These are phyloP conservation scores for Leccinum subspadiceum DNA, from an alignment of 1,284 basidiomycete genomes.

Conservation along the genomic window DNA sequence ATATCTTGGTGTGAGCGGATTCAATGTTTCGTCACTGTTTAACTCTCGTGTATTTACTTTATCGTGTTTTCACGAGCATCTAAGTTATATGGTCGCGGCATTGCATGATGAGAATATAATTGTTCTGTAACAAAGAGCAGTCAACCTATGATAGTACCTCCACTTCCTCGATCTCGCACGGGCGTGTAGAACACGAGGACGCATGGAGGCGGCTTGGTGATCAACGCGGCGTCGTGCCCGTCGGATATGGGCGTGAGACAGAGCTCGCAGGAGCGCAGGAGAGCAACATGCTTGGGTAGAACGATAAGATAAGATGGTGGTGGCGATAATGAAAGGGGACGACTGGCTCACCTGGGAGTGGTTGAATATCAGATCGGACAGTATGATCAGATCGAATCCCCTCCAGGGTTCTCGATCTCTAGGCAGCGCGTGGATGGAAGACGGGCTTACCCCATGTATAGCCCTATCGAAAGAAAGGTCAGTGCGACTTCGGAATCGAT, in stretches of 20 bases:
- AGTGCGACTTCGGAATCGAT: not conserved
- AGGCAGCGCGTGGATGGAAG: constrained; percentile 46
- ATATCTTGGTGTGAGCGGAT: too few species aligned
- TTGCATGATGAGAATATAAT: too few species aligned
- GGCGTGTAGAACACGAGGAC: constrained; percentile 85
- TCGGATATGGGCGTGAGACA: constrained; percentile 27
- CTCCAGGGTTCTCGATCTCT: constrained; percentile 17
- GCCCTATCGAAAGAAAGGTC: constrained; percentile 48
- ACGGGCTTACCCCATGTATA: constrained; percentile 88
- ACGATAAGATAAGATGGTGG: not conserved
- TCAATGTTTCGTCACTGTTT: too few species aligned
- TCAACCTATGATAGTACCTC: too few species aligned
- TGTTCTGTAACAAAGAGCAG: too few species aligned
- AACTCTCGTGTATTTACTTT: too few species aligned
- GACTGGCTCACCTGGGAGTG: constrained; percentile 64
- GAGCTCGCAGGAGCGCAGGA: constrained; percentile 75
- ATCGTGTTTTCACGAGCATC: too few species aligned
- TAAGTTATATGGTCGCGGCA: too few species aligned
- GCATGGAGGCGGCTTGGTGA: constrained; percentile 40
- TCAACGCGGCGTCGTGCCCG: not conserved
- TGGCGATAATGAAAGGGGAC: not conserved
- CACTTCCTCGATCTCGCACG: too few species aligned
- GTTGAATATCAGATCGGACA: constrained; percentile 92
- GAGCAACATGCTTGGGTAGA: constrained; percentile 67
- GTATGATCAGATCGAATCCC: constrained; percentile 78